Evolutionary conservation across 2,329 filamentous ascomycete species (phyloP), one percentile per base, ranked within the genome.

Genomic region (Xylariaceae sp.): DNA sequence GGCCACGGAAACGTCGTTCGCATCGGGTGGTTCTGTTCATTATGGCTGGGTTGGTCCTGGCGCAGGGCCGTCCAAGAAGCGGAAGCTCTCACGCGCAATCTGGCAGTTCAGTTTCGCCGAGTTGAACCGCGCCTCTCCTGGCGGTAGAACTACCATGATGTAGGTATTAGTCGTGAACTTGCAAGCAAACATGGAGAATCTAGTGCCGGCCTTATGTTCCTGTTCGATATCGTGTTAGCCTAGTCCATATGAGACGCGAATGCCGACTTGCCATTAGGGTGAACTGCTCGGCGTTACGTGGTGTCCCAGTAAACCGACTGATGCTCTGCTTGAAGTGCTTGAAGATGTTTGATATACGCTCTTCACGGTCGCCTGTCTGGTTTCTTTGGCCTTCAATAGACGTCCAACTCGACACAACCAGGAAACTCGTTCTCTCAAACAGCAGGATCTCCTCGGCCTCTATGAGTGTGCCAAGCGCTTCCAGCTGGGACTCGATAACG

Each of bases 151-250:
- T 7, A 95, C 90, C 70, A 96, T 90, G 61, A 99, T 87, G 71
- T 97, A 97, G 2, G 94, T 99, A 75, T 99, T 99, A 56, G 94
- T 95, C 1, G 94, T 99, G 66, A 99, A 92, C 66, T 95, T 90
- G 64, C 92, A 90, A 64, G 97, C 90, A 72, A 97, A 96, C 74
- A 97, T 88, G 75, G 91, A 95, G 78, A 97, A 97, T 60, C 83
- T 82, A 50, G 84, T 79, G 57, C 82, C 82, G 57, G 88, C 87
- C 74, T 91, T 92, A 75, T 92, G 86, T 73, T 92, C 88, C 70
- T 71, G 18, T 51, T 51, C 4, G 6, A 6, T 8, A 10, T 13
- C 9, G 7, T 7, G 57, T 69, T 60, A 70, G 65, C 53, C 23
- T 4, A 4, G 4, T 30, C 5, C 23, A 30, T 30, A 30, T 5